phyloP scores from a whole-genome alignment of 495 filamentous ascomycete genomes.

The Polyplosphaeria fusca region DNA sequence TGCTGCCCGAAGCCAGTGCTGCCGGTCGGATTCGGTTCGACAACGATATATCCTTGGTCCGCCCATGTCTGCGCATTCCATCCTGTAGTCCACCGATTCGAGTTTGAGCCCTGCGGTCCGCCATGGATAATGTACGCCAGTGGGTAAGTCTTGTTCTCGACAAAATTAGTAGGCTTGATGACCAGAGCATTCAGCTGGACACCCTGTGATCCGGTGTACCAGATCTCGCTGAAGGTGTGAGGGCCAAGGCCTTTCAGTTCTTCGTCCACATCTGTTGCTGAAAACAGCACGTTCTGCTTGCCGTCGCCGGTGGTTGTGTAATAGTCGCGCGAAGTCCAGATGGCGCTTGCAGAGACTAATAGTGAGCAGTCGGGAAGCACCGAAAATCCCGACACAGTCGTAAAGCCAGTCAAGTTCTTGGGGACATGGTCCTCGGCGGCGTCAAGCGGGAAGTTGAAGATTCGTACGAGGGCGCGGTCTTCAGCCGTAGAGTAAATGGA shows the following conservation, averaged over 20 bases:
- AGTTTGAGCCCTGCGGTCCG: conserved; percentile 52
- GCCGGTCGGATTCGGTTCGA: conserved; percentile 54
- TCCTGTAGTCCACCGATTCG: conserved; percentile 49
- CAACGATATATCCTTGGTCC: conserved; percentile 57
- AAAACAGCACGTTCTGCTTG: conserved; percentile 32
- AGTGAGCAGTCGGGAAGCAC: conserved; percentile 39
- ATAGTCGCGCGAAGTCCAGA: conserved; percentile 42
- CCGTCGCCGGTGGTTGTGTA: conserved; percentile 40
- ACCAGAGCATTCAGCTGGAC: conserved; percentile 46
- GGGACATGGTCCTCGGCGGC: not conserved
- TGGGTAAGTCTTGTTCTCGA: conserved; percentile 50
- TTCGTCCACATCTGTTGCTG: conserved; percentile 38
- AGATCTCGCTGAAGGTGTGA: conserved; percentile 41
- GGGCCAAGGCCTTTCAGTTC: conserved; percentile 14
- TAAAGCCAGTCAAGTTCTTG: conserved; percentile 16
- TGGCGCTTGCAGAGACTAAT: conserved; percentile 40
- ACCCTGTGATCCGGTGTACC: conserved; percentile 33
- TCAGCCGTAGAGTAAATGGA: conserved; percentile 36
- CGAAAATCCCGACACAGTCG: conserved; percentile 32
- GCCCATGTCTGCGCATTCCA: conserved; percentile 56
- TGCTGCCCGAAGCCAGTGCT: conserved; percentile 51
- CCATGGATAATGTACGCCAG: conserved; percentile 53
- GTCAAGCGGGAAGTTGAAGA: conserved; percentile 22
- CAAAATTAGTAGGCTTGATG: conserved; percentile 47
- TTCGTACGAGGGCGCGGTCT: conserved; percentile 25